Percentiles rank a stretch among this genome's conserved stretches.
Evolutionary conservation across 2,329 filamentous ascomycete genomes (phyloP).

Genomic region (Arthroderma uncinatum): DNA sequence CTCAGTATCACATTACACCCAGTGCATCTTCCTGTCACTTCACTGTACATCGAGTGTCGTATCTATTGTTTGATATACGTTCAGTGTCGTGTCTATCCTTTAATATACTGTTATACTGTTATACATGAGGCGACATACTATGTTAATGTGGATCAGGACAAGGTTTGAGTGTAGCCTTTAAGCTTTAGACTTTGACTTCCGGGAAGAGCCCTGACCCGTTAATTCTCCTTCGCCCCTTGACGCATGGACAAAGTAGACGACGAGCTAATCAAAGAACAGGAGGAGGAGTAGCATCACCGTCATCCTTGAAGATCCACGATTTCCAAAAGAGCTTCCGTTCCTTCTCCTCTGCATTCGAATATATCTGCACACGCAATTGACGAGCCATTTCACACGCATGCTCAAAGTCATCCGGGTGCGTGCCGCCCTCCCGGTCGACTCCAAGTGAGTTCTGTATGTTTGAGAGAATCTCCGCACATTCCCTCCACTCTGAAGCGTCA

Average conservation of each 20-base stretch:
- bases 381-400: constrained; percentile 10
- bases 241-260: background rate
- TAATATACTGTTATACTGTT: too few species aligned
- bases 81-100: too few species aligned
- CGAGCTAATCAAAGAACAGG: background rate
- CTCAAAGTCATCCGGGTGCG: constrained; percentile 11
- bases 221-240: background rate
- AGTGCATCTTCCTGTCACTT: too few species aligned
- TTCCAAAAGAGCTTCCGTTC: constrained; percentile 7
- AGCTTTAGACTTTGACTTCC: background rate
- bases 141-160: background rate
- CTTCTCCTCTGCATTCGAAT: constrained; percentile 1
- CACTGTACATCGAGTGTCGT: too few species aligned
- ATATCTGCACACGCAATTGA: background rate
- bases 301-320: constrained; percentile 12
- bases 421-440: constrained; percentile 12
- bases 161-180: too few species aligned
- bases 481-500: constrained; percentile 13
- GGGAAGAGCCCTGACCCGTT: background rate
- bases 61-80: too few species aligned
- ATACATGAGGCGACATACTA: too few species aligned
- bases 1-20: too few species aligned
- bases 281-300: constrained; percentile 2
- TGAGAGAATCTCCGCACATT: constrained; percentile 8
- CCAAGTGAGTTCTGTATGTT: constrained; percentile 4